A percentile compares a stretch with the other conserved stretches of the same genome.
These are phyloP conservation scores for Eucalyptus sp. DNA, from an alignment of 345 rosid species.

Conservation along the genomic window DNA sequence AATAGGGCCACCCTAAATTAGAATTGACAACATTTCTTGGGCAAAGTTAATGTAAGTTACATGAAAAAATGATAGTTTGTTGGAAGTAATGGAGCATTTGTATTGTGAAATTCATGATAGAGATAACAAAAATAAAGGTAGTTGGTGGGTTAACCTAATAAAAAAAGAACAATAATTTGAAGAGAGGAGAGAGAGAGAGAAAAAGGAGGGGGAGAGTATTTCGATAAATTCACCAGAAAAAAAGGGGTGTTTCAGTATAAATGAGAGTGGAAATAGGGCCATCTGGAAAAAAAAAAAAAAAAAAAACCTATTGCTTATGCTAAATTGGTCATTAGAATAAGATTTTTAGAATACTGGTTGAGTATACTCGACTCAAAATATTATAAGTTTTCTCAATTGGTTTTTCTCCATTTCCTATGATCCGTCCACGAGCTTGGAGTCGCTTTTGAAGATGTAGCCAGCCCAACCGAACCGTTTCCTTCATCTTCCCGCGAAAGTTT, in stretches of 20 bases:
- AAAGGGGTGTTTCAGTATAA: fast-evolving
- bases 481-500: not conserved
- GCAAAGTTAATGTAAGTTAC: not conserved
- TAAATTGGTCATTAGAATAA: not conserved
- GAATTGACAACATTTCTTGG: not conserved
- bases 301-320: not conserved
- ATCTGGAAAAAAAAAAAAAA: fast-evolving
- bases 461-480: not conserved
- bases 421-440: not conserved
- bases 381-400: not conserved
- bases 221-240: not conserved
- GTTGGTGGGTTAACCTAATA: not conserved
- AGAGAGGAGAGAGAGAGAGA: not conserved
- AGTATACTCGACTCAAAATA: not conserved
- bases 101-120: not conserved
- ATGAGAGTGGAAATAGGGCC: not conserved
- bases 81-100: not conserved
- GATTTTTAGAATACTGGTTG: not conserved
- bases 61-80: not conserved
- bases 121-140: not conserved
- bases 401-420: not conserved
- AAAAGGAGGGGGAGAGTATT: not conserved
- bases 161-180: no score
- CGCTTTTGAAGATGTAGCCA: not conserved
- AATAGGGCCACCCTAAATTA: no score